Evolutionary conservation across 805 yeast genomes (phyloP).

Genomic region (Starmerella khaoyaiensis): DNA sequence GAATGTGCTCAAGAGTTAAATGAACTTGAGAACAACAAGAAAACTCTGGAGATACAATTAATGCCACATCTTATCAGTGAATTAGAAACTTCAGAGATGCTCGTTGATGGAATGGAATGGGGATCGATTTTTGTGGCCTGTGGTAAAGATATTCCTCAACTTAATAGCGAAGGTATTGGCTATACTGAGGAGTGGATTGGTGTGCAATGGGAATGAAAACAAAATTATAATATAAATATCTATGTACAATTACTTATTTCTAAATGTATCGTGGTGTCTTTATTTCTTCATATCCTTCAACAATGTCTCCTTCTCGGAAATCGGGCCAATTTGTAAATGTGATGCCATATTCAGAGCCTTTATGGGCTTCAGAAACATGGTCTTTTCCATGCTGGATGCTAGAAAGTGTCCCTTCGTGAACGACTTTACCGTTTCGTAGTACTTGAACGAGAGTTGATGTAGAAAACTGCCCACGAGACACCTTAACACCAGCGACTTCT

Average conservation of each 20-base stretch:
- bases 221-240: conserved; percentile 3
- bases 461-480: conserved; percentile 52
- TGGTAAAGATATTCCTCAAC: conserved; percentile 42
- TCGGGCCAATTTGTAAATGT: conserved; percentile 52
- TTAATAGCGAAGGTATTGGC: conserved; percentile 58
- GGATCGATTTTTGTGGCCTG: conserved; percentile 82
- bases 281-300: conserved; percentile 61
- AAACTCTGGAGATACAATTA: conserved; percentile 68
- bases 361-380: conserved; percentile 60
- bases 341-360: conserved; percentile 86
- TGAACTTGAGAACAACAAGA: conserved; percentile 35
- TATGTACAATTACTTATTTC: conserved; percentile 1
- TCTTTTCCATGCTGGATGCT: conserved; percentile 74
- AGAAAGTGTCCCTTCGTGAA: conserved; percentile 47
- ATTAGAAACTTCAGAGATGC: conserved; percentile 42
- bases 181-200: conserved; percentile 71
- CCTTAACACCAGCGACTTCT: conserved; percentile 80
- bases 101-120: conserved; percentile 88
- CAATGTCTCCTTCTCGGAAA: conserved; percentile 60
- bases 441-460: conserved; percentile 49
- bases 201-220: conserved; percentile 63
- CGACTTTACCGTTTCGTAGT: conserved; percentile 37
- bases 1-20: conserved; percentile 42
- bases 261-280: conserved; percentile 38
- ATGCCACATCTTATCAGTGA: conserved; percentile 90